A percentile compares a stretch with the other conserved stretches of the same genome.
These are phyloP conservation scores for Cylindrodendrum hubeiense DNA, from an alignment of 2,329 filamentous ascomycete species.

Conservation along the genomic window DNA sequence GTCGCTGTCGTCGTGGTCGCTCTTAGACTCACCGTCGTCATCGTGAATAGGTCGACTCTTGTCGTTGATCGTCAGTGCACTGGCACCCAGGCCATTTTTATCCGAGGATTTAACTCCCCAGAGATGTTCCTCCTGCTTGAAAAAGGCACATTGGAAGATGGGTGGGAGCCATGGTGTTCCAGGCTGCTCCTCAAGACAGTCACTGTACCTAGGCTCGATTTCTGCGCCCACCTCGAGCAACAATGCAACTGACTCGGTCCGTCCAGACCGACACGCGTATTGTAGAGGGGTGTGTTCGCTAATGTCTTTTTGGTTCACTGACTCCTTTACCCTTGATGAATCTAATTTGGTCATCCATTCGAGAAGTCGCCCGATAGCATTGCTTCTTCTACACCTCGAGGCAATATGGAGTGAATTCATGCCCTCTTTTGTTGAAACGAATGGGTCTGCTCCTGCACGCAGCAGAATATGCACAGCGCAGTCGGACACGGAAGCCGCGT, in stretches of 20 bases:
- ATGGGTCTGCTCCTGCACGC: slow-evolving; percentile 29
- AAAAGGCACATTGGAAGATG: slow-evolving; percentile 34
- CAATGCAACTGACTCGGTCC: slow-evolving; percentile 26
- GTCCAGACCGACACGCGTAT: slow-evolving; percentile 32
- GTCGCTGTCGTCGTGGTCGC: background rate
- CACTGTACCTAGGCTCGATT: slow-evolving; percentile 6
- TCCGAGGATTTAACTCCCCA: slow-evolving; percentile 11
- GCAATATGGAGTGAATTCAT: slow-evolving; percentile 36
- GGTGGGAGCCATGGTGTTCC: slow-evolving; percentile 33
- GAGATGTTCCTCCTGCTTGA: slow-evolving; percentile 24
- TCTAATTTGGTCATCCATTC: slow-evolving; percentile 21
- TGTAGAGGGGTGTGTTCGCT: slow-evolving; percentile 32
- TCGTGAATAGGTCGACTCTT: background rate
- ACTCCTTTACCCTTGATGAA: background rate
- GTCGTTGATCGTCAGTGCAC: background rate
- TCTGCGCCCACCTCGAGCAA: slow-evolving; percentile 34
- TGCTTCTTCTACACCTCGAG: slow-evolving; percentile 29
- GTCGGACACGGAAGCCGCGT: slow-evolving; percentile 29
- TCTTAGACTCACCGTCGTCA: background rate
- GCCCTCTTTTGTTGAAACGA: slow-evolving; percentile 24
- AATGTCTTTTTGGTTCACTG: slow-evolving; percentile 27
- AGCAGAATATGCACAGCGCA: slow-evolving; percentile 23
- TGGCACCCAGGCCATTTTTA: background rate
- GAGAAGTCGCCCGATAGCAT: slow-evolving; percentile 28
- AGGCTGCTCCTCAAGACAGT: background rate